phyloP scores from a whole-genome alignment of 805 yeast species.

The Ogataea pilisensis region DNA sequence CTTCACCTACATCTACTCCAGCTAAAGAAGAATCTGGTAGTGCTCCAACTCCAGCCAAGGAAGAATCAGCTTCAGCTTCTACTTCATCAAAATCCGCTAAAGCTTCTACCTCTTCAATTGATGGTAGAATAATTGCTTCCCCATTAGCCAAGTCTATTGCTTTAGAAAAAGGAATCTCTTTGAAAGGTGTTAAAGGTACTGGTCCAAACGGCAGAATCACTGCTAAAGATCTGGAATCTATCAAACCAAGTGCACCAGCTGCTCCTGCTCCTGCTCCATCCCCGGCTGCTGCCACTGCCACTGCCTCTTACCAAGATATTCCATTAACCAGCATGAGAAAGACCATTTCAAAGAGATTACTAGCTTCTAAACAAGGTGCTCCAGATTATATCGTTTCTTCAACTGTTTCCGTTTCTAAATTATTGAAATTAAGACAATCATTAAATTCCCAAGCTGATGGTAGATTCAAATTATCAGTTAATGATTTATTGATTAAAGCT shows the following conservation, averaged over 20 bases:
- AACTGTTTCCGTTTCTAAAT: slow-evolving; percentile 78
- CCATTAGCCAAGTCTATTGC: slow-evolving; percentile 94
- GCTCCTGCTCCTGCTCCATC: slow-evolving; percentile 37
- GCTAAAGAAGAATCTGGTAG: slow-evolving; percentile 28
- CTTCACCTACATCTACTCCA: slow-evolving; percentile 40
- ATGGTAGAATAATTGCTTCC: slow-evolving; percentile 83
- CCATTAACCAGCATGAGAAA: slow-evolving; percentile 91
- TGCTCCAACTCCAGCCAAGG: slow-evolving; percentile 29
- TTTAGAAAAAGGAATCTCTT: slow-evolving; percentile 82
- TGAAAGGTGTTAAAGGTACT: slow-evolving; percentile 81
- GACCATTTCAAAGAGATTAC: slow-evolving; percentile 84
- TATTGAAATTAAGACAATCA: slow-evolving; percentile 86
- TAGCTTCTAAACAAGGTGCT: slow-evolving; percentile 77
- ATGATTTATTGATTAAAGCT: slow-evolving; percentile 93
- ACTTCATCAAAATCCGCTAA: slow-evolving; percentile 20
- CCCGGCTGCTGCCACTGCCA: slow-evolving; percentile 42
- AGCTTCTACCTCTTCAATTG: slow-evolving; percentile 37
- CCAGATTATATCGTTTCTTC: slow-evolving; percentile 95
- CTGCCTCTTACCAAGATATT: slow-evolving; percentile 69
- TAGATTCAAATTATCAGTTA: slow-evolving; percentile 85
- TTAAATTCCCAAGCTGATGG: slow-evolving; percentile 83
- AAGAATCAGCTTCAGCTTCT: slow-evolving; percentile 22
- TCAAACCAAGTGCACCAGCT: slow-evolving; percentile 38
- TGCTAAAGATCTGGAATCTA: slow-evolving; percentile 82
- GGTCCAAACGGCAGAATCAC: slow-evolving; percentile 96